Percentiles rank a stretch among this genome's conserved stretches.
Conservation (phyloP, 1,139 yeast genomes). For the Saccharomyces hybrid region DNA sequence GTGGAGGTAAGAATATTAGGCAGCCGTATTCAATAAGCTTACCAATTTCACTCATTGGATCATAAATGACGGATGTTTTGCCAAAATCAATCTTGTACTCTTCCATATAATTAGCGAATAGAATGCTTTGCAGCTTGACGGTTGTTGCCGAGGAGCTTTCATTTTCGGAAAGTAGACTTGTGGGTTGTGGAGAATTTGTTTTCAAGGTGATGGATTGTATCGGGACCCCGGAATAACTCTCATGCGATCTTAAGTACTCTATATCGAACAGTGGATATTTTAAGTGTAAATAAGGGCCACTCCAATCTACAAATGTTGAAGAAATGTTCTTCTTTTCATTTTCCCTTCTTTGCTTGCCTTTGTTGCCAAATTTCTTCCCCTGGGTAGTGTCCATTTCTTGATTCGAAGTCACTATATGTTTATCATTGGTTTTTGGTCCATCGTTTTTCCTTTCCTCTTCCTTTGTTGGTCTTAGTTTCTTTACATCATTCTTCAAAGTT, state of each 20-base stretch:
- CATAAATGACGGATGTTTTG: constrained; percentile 32
- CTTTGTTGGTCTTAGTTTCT: neutral
- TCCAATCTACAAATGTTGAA: constrained; percentile 11
- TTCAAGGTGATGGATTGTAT: constrained; percentile 13
- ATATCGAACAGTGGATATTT: constrained; percentile 18
- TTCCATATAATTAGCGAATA: constrained; percentile 29
- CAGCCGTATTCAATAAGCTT: constrained; percentile 47
- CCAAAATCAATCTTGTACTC: constrained; percentile 25
- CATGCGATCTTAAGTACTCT: constrained; percentile 6
- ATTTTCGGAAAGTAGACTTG: constrained; percentile 1
- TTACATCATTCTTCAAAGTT: neutral
- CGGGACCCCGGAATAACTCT: constrained; percentile 7
- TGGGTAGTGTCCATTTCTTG: neutral
- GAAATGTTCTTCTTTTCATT: constrained; percentile 1
- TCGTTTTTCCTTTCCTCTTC: neutral
- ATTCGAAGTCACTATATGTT: neutral
- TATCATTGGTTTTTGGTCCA: neutral
- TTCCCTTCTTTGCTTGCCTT: neutral
- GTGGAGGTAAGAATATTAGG: constrained; percentile 38
- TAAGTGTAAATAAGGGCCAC: constrained; percentile 8
- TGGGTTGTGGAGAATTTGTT: constrained; percentile 11
- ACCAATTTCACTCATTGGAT: constrained; percentile 69
- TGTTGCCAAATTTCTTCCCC: neutral
- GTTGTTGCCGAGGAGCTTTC: neutral
- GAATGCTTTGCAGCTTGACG: constrained; percentile 22